Evolutionary conservation across 2,329 filamentous ascomycete species (phyloP), one percentile per base, ranked within the genome.

Genomic region (Acrodontium crateriforme): DNA sequence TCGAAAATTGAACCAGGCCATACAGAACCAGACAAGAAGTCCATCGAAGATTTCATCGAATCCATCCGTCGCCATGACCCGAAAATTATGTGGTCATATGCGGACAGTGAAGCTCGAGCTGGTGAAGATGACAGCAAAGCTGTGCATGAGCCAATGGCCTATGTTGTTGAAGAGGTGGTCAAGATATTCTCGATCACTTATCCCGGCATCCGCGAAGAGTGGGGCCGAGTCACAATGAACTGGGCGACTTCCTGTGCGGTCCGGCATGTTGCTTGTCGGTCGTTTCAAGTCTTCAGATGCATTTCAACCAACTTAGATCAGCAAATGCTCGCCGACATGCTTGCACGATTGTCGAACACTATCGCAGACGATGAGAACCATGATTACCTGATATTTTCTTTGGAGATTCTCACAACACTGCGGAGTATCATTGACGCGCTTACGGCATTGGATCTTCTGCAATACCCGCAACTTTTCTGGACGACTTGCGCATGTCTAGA

Each of bases 191-290:
- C 80, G 37, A 62, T 85, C 25, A 76, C 77, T 1, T 91, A 84
- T 45, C 83, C 85, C 3, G 75, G 78, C 1, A 78, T 98, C 37
- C 83, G 84, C 45, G 83, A 92, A 42, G 71, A 87, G 28, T 95
- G 87, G 87, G 83, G 79, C 6, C 80, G 82, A 38, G 68, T 92
- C 17, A 87, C 87, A 0, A 60, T 98, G 37, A 84, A 78, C 8
- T 98, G 89, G 89, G 91, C 89, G 7, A 95, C 89, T 0, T 93
- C 85, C 3, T 98, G 91, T 50, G 83, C 89, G 0, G 91, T 98
- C 4, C 69, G 87, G 26, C 89, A 98, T 58, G 64, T 98, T 28
- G 89, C 89, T 2, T 98, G 91, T 50, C 77, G 89, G 16, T 98
- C 91, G 0, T 95, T 98, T 56, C 91, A 98, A 50, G 78, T 98